Conservation (phyloP, 2,329 filamentous ascomycete genomes). For the Escovopsis sp. region DNA sequence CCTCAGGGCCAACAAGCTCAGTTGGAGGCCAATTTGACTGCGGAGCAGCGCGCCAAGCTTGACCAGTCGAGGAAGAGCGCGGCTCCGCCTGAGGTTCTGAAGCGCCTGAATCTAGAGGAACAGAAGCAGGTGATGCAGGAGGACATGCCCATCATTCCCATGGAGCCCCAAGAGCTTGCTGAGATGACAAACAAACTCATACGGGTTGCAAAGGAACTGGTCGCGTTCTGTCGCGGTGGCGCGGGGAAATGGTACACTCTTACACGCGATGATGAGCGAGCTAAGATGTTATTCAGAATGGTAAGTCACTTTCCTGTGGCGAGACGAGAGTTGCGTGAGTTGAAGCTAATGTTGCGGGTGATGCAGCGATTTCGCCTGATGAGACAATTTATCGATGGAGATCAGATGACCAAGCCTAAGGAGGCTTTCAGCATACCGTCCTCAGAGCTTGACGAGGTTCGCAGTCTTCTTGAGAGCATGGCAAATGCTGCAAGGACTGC, state of each 20-base stretch:
- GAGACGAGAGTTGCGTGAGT: neutral
- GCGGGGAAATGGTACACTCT: slow-evolving; percentile 33
- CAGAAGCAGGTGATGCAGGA: slow-evolving; percentile 24
- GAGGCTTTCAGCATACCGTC: slow-evolving; percentile 36
- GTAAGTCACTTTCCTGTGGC: slow-evolving; percentile 23
- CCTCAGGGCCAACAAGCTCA: slow-evolving; percentile 13
- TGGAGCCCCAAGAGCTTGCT: slow-evolving; percentile 29
- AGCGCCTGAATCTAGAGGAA: slow-evolving; percentile 27
- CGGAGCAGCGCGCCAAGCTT: slow-evolving; percentile 31
- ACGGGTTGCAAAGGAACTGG: slow-evolving; percentile 26
- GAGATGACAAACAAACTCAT: slow-evolving; percentile 31
- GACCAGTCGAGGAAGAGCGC: slow-evolving; percentile 21
- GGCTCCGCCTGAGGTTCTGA: slow-evolving; percentile 9
- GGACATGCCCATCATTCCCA: slow-evolving; percentile 28
- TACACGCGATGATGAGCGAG: slow-evolving; percentile 34
- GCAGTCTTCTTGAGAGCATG: slow-evolving; percentile 36
- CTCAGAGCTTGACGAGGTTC: slow-evolving; percentile 35
- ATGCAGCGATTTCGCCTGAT: slow-evolving; percentile 36
- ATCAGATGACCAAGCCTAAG: slow-evolving; percentile 30
- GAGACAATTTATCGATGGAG: slow-evolving; percentile 38
- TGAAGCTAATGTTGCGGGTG: slow-evolving; percentile 17
- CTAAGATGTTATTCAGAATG: slow-evolving; percentile 36
- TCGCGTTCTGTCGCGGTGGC: slow-evolving; percentile 26
- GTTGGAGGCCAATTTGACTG: slow-evolving; percentile 25
- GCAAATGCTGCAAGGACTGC: slow-evolving; percentile 33